phyloP scores from a whole-genome alignment of 768 basidiomycete genomes.

The Boletus subparvulus region DNA sequence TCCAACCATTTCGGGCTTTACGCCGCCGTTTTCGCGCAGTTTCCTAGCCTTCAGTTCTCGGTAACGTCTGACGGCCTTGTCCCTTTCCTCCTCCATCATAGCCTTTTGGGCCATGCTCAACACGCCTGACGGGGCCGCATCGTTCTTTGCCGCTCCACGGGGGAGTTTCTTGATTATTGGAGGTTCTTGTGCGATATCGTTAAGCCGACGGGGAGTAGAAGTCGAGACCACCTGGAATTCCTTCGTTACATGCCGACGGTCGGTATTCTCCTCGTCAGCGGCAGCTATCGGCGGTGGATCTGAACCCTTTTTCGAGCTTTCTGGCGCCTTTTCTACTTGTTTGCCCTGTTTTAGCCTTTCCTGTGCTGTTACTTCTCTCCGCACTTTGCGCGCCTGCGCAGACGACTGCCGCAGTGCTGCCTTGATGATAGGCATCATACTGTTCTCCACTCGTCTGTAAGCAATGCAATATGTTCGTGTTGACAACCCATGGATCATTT shows the following conservation, averaged over 20 bases:
- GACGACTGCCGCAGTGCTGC: conserved; percentile 60
- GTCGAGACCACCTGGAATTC: conserved; percentile 54
- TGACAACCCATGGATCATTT: conserved; percentile 5
- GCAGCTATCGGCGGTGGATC: conserved; percentile 14
- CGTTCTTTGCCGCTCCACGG: conserved; percentile 39
- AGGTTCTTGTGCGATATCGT: conserved; percentile 69
- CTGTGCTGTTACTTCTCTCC: conserved; percentile 29
- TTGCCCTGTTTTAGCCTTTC: conserved; percentile 18
- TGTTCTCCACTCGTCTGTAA: conserved; percentile 68
- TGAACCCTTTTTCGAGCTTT: conserved; percentile 10
- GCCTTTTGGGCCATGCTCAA: conserved; percentile 73
- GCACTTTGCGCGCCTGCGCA: conserved; percentile 46
- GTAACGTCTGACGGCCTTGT: conserved; percentile 65
- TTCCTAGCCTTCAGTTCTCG: conserved; percentile 63
- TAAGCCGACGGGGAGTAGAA: conserved; percentile 62
- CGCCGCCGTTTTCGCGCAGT: conserved; percentile 19
- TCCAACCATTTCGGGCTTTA: conserved; percentile 10
- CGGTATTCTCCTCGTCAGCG: conserved; percentile 22
- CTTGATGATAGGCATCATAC: conserved; percentile 63
- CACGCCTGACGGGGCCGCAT: conserved; percentile 40
- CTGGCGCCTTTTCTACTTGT: conserved; percentile 8
- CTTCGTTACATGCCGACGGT: conserved; percentile 22
- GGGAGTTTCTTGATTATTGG: conserved; percentile 59
- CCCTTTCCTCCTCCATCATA: conserved; percentile 76
- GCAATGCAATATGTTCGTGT: conserved; percentile 4